Percentiles rank a stretch among this genome's conserved stretches.
These are phyloP conservation scores for Penicillium polonicum DNA, from an alignment of 2,329 filamentous ascomycete genomes.

Conservation along the genomic window DNA sequence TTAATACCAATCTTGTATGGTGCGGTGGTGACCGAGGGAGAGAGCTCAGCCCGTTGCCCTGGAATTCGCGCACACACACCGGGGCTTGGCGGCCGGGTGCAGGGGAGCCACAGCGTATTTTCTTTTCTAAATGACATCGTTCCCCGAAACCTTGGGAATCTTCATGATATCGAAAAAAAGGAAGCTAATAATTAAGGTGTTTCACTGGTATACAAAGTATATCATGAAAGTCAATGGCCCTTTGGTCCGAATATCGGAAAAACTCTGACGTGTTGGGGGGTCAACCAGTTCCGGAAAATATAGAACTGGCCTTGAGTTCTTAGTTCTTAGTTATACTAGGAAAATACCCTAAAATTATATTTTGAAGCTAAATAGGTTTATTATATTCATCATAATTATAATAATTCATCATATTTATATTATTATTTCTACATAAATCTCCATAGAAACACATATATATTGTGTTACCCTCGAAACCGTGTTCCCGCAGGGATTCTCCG, in stretches of 20 bases:
- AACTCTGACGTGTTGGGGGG: slow-evolving; percentile 27
- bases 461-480: not conserved
- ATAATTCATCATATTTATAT: no score
- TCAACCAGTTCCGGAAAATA: slow-evolving; percentile 4
- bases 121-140: not conserved
- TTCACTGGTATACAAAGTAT: not conserved
- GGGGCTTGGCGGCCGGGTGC: slow-evolving; percentile 26
- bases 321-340: no score
- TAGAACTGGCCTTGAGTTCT: not conserved
- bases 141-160: not conserved
- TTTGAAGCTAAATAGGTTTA: not conserved
- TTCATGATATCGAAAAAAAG: not conserved
- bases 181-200: not conserved
- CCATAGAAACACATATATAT: not conserved
- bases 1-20: slow-evolving; percentile 1
- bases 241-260: slow-evolving; percentile 17
- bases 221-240: slow-evolving; percentile 2
- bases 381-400: not conserved
- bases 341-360: not conserved
- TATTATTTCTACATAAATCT: not conserved
- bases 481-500: slow-evolving; percentile 27
- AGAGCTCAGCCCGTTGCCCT: slow-evolving; percentile 15
- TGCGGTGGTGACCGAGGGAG: slow-evolving; percentile 7
- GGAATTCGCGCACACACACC: slow-evolving; percentile 23
- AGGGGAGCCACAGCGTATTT: slow-evolving; percentile 14